These are phyloP conservation scores for Barnettozyma botsteinii DNA, from an alignment of 805 yeast species.

Conservation along the genomic window DNA sequence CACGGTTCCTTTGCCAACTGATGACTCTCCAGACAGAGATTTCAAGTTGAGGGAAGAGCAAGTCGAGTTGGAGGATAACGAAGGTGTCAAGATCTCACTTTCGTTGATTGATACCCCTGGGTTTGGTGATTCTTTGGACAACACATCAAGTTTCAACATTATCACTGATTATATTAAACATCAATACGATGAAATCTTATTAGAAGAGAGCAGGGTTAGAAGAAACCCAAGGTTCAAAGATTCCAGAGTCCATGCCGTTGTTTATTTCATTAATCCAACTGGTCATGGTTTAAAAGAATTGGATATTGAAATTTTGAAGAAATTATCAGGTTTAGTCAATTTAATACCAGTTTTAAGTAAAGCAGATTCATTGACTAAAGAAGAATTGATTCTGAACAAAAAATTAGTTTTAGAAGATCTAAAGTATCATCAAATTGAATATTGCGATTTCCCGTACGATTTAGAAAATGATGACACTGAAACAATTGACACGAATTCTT, in stretches of 20 bases:
- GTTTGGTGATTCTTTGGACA: conserved; percentile 70
- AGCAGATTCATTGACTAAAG: conserved; percentile 77
- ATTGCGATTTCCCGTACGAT: conserved; percentile 67
- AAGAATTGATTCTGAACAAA: conserved; percentile 71
- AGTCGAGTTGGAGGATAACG: conserved; percentile 82
- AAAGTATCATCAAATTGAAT: conserved; percentile 61
- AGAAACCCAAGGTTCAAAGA: conserved; percentile 83
- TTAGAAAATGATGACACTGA: conserved; percentile 50
- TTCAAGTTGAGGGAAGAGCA: conserved; percentile 68
- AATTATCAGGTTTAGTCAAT: conserved; percentile 74
- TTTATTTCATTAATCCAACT: conserved; percentile 76
- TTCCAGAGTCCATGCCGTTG: conserved; percentile 70
- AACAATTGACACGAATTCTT: conserved; percentile 58
- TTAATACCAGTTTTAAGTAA: conserved; percentile 83
- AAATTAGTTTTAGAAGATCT: conserved; percentile 72
- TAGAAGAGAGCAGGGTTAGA: conserved; percentile 76
- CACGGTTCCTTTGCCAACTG: conserved; percentile 50
- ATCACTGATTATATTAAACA: conserved; percentile 76
- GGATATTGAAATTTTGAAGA: conserved; percentile 74
- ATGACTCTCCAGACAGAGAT: conserved; percentile 42
- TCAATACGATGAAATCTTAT: conserved; percentile 75
- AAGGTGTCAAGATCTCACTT: conserved; percentile 74
- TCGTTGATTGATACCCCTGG: conserved; percentile 81
- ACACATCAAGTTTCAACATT: conserved; percentile 58
- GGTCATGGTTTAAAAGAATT: conserved; percentile 76